These are phyloP conservation scores for Lathyrus tuberosus DNA, from an alignment of 306 rosid species.

Conservation along the genomic window DNA sequence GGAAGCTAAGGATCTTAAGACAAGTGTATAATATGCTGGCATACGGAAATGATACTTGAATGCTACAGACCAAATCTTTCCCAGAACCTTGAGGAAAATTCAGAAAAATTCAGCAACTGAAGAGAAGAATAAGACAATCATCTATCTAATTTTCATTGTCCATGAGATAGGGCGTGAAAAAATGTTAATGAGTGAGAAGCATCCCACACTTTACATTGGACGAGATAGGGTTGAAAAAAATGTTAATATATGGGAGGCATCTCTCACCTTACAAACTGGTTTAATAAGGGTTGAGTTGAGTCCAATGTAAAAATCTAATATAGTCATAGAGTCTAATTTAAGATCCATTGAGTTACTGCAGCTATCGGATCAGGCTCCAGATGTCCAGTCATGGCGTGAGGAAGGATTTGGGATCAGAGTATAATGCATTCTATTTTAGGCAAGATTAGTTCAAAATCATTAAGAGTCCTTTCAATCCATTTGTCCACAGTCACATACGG, in stretches of 20 bases:
- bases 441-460: constrained; percentile 12
- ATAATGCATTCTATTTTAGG: constrained; percentile 27
- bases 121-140: constrained; percentile 25
- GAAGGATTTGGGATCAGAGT: too few species aligned
- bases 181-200: neutral
- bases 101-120: constrained; percentile 17
- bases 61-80: constrained; percentile 86
- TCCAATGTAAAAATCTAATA: neutral
- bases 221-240: neutral
- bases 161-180: neutral
- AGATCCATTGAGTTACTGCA: too few species aligned
- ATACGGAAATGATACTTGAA: constrained; percentile 89
- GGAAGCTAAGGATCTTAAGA: constrained; percentile 88
- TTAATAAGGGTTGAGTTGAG: neutral
- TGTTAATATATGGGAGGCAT: neutral
- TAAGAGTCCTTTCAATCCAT: constrained; percentile 3
- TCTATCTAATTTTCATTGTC: constrained; percentile 22
- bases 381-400: too few species aligned
- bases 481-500: constrained; percentile 11
- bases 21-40: constrained; percentile 95
- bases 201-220: neutral
- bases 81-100: constrained; percentile 74
- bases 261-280: neutral
- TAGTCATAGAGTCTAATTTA: too few species aligned
- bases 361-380: too few species aligned